Conservation (phyloP, 805 yeast genomes). For the Scheffersomyces stipitis region DNA sequence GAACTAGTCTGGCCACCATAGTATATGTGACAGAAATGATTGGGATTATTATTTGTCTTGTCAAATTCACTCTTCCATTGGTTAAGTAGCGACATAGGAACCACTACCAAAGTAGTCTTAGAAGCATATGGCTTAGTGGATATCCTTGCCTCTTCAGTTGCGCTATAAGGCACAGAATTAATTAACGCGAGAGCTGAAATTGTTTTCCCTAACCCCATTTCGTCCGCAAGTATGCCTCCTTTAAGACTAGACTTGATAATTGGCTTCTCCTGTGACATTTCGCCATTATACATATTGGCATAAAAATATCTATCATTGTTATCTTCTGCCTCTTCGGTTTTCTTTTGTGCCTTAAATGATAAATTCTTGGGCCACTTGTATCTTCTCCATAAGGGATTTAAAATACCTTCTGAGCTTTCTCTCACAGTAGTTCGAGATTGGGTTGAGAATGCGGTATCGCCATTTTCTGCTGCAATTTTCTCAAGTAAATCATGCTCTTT, state of each 20-base stretch:
- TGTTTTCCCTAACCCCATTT: constrained; percentile 96
- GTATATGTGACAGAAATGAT: constrained; percentile 57
- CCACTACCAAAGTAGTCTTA: constrained; percentile 72
- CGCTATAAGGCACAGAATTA: constrained; percentile 61
- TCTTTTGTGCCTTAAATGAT: constrained; percentile 23
- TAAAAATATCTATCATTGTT: constrained; percentile 47
- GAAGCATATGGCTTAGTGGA: constrained; percentile 53
- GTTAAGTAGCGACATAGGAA: constrained; percentile 86
- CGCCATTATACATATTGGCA: constrained; percentile 79
- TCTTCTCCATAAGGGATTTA: constrained; percentile 86
- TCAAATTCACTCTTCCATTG: constrained; percentile 89
- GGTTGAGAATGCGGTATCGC: constrained; percentile 22
- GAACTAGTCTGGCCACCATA: constrained; percentile 66
- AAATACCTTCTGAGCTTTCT: constrained; percentile 47
- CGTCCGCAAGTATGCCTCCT: constrained; percentile 94
- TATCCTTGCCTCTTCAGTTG: constrained; percentile 11
- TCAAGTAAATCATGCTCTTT: constrained; percentile 53
- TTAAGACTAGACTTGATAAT: constrained; percentile 54
- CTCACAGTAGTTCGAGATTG: constrained; percentile 22
- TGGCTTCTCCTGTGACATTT: constrained; percentile 69
- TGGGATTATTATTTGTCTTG: constrained; percentile 49
- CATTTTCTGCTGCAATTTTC: constrained; percentile 20
- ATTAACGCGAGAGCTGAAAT: constrained; percentile 77
- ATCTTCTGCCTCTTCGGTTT: not conserved
- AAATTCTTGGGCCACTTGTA: constrained; percentile 69